A percentile compares a stretch with the other conserved stretches of the same genome.
These are phyloP conservation scores for Chaetomiaceae sp. DNA, from an alignment of 2,329 filamentous ascomycete genomes.

Conservation along the genomic window DNA sequence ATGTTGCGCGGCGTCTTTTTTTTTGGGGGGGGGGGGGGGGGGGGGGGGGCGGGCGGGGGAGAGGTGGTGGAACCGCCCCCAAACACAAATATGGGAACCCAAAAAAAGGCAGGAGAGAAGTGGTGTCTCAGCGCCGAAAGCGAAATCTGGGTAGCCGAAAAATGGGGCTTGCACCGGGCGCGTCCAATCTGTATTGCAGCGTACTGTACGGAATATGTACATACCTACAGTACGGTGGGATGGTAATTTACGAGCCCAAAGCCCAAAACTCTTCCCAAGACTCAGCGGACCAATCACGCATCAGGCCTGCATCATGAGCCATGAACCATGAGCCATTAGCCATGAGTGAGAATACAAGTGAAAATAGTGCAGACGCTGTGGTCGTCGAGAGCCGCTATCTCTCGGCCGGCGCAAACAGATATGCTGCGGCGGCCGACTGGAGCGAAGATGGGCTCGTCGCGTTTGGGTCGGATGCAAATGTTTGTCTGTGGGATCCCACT, in stretches of 20 bases:
- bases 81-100: too few relatives aligned
- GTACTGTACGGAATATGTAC: neutral
- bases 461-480: conserved; percentile 82
- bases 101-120: too few relatives aligned
- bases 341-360: conserved; percentile 1
- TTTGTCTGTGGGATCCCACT: conserved; percentile 80
- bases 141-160: too few relatives aligned
- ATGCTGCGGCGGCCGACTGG: conserved; percentile 90
- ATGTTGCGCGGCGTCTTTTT: too few relatives aligned
- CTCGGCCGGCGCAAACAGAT: conserved; percentile 82
- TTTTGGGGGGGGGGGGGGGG: too few relatives aligned
- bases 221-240: too few relatives aligned
- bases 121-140: too few relatives aligned
- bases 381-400: conserved; percentile 52
- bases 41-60: too few relatives aligned
- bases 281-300: conserved; percentile 6
- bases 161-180: too few relatives aligned
- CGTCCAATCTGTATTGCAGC: too few relatives aligned
- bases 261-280: neutral
- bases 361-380: conserved; percentile 23
- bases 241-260: neutral
- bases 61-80: too few relatives aligned
- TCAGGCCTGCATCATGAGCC: too few relatives aligned
- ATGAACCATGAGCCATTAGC: neutral
- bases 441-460: conserved; percentile 67